Percentiles rank a stretch among this genome's conserved stretches.
phyloP scores from a whole-genome alignment of 176 grass and related monocot genomes.

The Alopecurus myosuroides region DNA sequence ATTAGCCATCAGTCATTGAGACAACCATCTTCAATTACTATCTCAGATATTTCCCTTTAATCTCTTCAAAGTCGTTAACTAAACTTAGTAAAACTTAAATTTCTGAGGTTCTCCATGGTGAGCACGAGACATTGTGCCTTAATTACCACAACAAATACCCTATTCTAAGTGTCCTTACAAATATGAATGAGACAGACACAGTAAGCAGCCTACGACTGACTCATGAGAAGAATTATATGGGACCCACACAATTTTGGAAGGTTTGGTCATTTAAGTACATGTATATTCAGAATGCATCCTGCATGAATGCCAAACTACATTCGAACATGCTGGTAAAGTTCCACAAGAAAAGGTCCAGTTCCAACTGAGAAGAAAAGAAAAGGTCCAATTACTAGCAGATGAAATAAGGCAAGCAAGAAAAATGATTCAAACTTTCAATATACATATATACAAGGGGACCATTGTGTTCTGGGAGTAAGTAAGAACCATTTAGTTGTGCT shows the following conservation, averaged over 20 bases:
- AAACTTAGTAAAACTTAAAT: not conserved
- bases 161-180: not conserved
- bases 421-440: not conserved
- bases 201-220: not conserved
- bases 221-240: not conserved
- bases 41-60: not conserved
- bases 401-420: not conserved
- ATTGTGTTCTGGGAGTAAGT: not conserved
- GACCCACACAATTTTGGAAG: not conserved
- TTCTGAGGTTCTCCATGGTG: constrained; percentile 1
- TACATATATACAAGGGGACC: not conserved
- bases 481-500: constrained; percentile 18
- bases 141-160: not conserved
- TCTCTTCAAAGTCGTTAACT: not conserved
- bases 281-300: not conserved
- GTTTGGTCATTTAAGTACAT: not conserved
- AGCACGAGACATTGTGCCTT: not conserved
- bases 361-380: not conserved
- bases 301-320: not conserved
- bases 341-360: not conserved
- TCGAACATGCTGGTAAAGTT: not conserved
- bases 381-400: not conserved
- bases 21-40: constrained; percentile 8
- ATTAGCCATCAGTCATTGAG: not conserved
- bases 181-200: not conserved